Base-by-base conservation (phyloP, 2,329 filamentous ascomycete genomes). In the Mariannaea elegans region DNA sequence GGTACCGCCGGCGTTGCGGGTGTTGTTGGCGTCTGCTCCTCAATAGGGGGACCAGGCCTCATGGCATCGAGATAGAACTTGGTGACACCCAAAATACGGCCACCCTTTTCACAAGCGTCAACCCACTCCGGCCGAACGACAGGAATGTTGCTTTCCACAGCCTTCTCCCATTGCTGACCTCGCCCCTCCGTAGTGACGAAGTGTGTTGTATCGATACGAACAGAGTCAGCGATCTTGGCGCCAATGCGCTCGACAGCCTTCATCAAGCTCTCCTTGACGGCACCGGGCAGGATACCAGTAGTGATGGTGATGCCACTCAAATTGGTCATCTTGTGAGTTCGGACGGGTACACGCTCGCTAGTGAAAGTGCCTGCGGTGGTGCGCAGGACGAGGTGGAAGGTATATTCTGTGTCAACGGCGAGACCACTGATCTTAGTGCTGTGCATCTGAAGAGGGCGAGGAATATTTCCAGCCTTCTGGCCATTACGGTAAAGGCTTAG, bases 241-340 rank as follows among this genome's bases (percentile, higher is more conserved):
- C 95, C 95, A 69, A 99, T 97, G 67, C 93, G 86, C 72, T 95
- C 89, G 32, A 97, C 87, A 2, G 94, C 92, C 44, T 83, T 84
- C 45, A 85, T 83, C 18, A 99, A 84, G 62, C 84, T 88, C 66
- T 97, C 92, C 73, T 87, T 88, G 55, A 90, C 81, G 52, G 88
- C 81, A 7, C 86, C 82, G 2, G 94, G 91, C 77, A 99, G 84
- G 68, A 97, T 86, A 49, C 95, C 95, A 1, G 93, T 90, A 2
- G 94, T 97, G 69, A 99, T 91, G 21, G 94, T 98, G 76, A 99
- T 94, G 59, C 95, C 95, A 66, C 91, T 94, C 50, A 99, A 83
- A 76, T 99, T 94, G 36, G 94, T 98, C 94, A 99, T 97, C 82
- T 97, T 97, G 81, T 99, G 95, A 44, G 95, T 99, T 72, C 90